Evolutionary conservation across 768 basidiomycete genomes (phyloP), one percentile per base, ranked within the genome.

Genomic region (Suillus subluteus): DNA sequence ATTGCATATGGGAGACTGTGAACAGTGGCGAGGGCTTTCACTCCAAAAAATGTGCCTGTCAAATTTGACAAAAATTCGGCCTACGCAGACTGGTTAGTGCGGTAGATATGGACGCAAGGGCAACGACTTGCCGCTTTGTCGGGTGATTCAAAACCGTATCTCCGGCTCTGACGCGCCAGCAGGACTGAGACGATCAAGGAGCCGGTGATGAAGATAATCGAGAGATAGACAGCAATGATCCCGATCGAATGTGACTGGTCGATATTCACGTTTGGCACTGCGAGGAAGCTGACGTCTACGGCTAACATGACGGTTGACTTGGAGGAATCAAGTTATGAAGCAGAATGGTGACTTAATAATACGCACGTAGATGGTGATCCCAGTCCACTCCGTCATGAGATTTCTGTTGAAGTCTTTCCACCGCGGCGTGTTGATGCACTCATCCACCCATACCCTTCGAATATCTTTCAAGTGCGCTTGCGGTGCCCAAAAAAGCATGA

Each of bases 241-340:
- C 59, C 5, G 66, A 74, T 6, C 75, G 50, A 64, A 6, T 64
- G 63, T 41, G 50, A 58, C 23, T 54, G 15, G 54, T 58, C 7
- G 61, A 72, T 40, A 32, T 65, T 79, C 54, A 82, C 78, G 41
- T 76, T 76, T n/a, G 82, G 82, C n/a, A 88, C 86, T 11, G 84
- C 82, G 8, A 88, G 73, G 69, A 87, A 86, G 0, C 82, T 82
- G 1, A 88, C 82, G 58, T 86, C 86, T 3, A 83, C 83, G n/a
- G 82, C 82, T 12, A 87, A 73, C 50, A 87, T 73, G 13, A 87
- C 83, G 3, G 83, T 84, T 1, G 79, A 80, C 85, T 87, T 18
- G 48, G n/a, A 21, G 26, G 46, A 26, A 16, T 23, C 21, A 50
- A 30, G 18, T 9, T 54, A 58, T 18, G 6, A 21, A 62, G 16